These are phyloP conservation scores for Microthlaspi erraticum DNA, from an alignment of 345 rosid genomes.

Conservation along the genomic window DNA sequence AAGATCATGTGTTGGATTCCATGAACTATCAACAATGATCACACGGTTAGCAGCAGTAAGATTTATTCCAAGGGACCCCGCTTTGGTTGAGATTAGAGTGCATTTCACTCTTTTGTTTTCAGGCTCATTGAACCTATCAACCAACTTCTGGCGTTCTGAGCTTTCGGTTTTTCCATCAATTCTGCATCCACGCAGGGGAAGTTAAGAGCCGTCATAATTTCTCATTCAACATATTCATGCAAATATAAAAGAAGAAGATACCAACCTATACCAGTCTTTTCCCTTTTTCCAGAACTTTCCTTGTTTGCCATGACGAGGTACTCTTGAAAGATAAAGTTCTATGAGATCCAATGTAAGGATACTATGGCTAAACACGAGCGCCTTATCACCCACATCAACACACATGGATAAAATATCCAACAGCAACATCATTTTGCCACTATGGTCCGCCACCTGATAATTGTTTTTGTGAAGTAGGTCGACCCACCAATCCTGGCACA, in stretches of 20 bases:
- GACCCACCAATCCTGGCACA: slow-evolving; percentile 92
- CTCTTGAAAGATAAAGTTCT: slow-evolving; percentile 85
- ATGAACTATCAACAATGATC: slow-evolving; percentile 96
- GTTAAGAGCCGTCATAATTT: slow-evolving; percentile 34
- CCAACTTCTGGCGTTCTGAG: slow-evolving; percentile 93
- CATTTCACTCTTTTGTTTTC: slow-evolving; percentile 86
- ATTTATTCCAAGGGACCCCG: slow-evolving; percentile 98
- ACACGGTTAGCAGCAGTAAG: slow-evolving; percentile 99
- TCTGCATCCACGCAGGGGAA: slow-evolving; percentile 51
- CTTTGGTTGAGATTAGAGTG: slow-evolving; percentile 93
- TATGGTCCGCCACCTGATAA: slow-evolving; percentile 69
- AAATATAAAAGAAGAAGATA: slow-evolving; percentile 28
- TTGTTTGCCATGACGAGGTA: slow-evolving; percentile 68
- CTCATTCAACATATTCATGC: slow-evolving; percentile 17
- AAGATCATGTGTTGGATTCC: slow-evolving; percentile 99
- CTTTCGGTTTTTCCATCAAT: slow-evolving; percentile 98
- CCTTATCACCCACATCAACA: slow-evolving; percentile 84
- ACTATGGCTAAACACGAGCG: slow-evolving; percentile 97
- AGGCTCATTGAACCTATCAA: slow-evolving; percentile 93
- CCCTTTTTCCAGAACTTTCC: slow-evolving; percentile 96
- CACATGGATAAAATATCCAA: slow-evolving; percentile 82
- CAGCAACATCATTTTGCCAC: slow-evolving; percentile 99
- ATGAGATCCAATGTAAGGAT: slow-evolving; percentile 98
- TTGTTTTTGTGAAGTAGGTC: slow-evolving; percentile 80
- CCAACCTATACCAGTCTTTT: slow-evolving; percentile 99